Base-by-base conservation (phyloP, 2,329 filamentous ascomycete species). In the Trichophyton benhamiae region DNA sequence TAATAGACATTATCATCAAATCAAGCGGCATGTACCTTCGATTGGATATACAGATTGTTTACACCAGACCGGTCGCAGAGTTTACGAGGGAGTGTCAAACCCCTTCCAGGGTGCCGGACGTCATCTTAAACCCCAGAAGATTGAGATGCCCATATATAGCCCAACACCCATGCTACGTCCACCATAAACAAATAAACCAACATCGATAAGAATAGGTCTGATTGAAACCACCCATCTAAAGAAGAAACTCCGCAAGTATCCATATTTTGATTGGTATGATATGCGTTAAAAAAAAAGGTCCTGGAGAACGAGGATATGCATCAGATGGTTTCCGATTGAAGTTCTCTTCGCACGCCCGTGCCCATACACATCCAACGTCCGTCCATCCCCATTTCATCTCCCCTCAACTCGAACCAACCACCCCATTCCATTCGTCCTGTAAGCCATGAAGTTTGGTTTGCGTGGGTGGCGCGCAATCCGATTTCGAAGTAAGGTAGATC, bases 241-340 rank as follows among this genome's bases (percentile, higher is more conserved):
- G 27, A 22, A 53, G 22, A n/a, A 53, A 53, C 49, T 53, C 49
- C 49, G 49, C 49, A 53, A 53, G 49, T 30, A 53, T 30, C 49
- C 49, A 53, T 53, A n/a, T 53, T 33, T 53, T 53, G 22, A 53
- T 53, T 53, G 49, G 49, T 53, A 53, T 53, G 49, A 53, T 53
- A 53, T 53, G 49, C 49, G 49, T 53, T 53, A 53, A 53, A 53
- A 53, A 53, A 30, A 27, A 53, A 33, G 15, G 20, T 9, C 7
- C 20, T 20, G 17, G 44, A 25, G 20, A 48, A 48, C 49, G 22
- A 53, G 49, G 49, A 53, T 25, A 33, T 53, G 49, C 22, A 53
- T 53, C 44, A n/a, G 25, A 30, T 33, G 27, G 27, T 22, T 22
- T 53, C 49, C 27, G 25, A 25, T 53, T 25, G 27, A n/a, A 33